Evolutionary conservation across 176 grass and related monocot genomes (phyloP), one percentile per base, ranked within the genome.

Genomic region (Poa annua): DNA sequence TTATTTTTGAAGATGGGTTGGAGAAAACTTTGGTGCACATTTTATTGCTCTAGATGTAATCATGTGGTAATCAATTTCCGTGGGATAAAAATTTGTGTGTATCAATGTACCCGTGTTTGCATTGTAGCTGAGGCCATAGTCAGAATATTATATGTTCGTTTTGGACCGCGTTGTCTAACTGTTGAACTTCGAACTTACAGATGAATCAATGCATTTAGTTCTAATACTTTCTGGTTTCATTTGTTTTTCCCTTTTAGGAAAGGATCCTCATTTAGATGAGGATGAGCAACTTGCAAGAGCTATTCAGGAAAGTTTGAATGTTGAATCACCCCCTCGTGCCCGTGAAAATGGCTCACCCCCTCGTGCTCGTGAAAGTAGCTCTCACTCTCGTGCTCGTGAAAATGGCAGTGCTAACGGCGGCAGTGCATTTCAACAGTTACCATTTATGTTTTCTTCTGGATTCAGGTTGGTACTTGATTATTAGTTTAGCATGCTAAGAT

Each of bases 251-350:
- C 74, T 80, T 74, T 59, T 80, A 99, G 93, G 87, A 71, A 90
- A 92, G 81, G 67, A 92, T 48, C 52, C 81, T 38, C 93, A 90
- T 87, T 89, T 96, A 57, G 93, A 99, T 68, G 93, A 99, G 51
- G 97, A 96, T 89, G 97, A 99, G 60, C 93, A 84, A 85, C 93
- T 99, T 75, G 97, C 97, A 79, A 99, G 89, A 90, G 96, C 97
- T 86, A 92, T 96, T 77, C 91, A 99, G 67, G 93, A 96, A 88
- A 99, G 97, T 86, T 79, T 99, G 69, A 94, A 94, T 86, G 81
- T 85, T 63, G 91, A 92, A 61, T 88, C 93, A 24, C 92, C 96
- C 57, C 89, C 84, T 89, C 74, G 4, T 20, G 53, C 87, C 80
- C 87, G 21, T 21, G 76, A 88, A 88, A 92, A 91, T 88, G 69